Base-by-base conservation (phyloP, 352 stramenopile species). In the Phytophthora europaea region DNA sequence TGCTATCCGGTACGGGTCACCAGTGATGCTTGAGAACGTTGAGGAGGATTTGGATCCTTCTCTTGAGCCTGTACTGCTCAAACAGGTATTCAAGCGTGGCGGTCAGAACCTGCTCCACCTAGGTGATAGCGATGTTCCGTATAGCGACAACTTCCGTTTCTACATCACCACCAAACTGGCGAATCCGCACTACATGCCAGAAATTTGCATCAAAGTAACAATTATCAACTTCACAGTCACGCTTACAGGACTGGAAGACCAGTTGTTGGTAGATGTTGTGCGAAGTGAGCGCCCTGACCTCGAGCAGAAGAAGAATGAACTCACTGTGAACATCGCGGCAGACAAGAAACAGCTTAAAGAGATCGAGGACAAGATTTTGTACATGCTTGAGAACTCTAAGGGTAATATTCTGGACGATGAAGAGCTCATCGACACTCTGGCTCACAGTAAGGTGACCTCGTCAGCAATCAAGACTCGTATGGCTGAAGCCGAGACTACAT, bases 161-260 rank as follows among this genome's bases (percentile, higher is more conserved):
- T 98, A 97, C 70, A 97, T 98, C 60, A 98, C 95, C 33, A 98
- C 95, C 26, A 98, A 98, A 70, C 85, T 98, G 4, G 87, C 91
- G 0, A 98, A 98, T 64, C 95, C 95, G 36, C 91, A 98, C 60
- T 98, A 98, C 79, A 96, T 98, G 88, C 94, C 95, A 18, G 95
- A 98, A 64, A 92, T 98, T 61, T 98, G 94, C 68, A 97, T 98
- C 74, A 98, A 98, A 78, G 94, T 98, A 22, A 98, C 94, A 2
- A 82, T 98, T 33, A 96, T 98, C 69, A 98, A 98, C 77, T 98
- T 98, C 51, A 98, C 95, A 1, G 94, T 98, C 23, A 98, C 95
- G 9, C 81, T 97, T 50, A 93, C 86, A 7, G 95, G 95, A 1
- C 76, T 98, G 0, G 94, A 98, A 53, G 95, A 98, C 59, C 95